Percentiles rank a stretch among this genome's conserved stretches.
Evolutionary conservation across 2,329 filamentous ascomycete species (phyloP).

Genomic region (Arthroderma sp.): DNA sequence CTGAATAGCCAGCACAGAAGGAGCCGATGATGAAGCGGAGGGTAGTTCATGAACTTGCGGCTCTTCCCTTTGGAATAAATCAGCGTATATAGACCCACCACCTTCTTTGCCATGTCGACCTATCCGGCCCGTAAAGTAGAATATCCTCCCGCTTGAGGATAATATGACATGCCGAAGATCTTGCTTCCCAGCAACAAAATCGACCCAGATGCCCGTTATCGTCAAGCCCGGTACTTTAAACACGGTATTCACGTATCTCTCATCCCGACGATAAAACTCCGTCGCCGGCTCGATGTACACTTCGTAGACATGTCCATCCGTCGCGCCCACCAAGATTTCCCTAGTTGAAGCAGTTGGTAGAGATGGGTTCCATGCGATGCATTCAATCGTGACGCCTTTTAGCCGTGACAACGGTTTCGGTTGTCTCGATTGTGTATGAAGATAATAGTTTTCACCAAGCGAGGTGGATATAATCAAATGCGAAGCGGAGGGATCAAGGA

Average conservation of each 20-base stretch:
- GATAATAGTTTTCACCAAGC: constrained; percentile 91
- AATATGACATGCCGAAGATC: constrained; percentile 69
- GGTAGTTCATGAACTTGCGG: constrained; percentile 63
- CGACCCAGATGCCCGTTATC: constrained; percentile 75
- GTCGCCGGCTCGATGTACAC: constrained; percentile 86
- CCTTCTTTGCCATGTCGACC: constrained; percentile 62
- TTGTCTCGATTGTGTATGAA: constrained; percentile 85
- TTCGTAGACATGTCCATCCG: constrained; percentile 93
- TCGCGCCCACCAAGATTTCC: constrained; percentile 80
- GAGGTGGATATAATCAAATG: constrained; percentile 87
- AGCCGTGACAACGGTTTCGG: constrained; percentile 69
- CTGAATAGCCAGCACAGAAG: constrained; percentile 60
- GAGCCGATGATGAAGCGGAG: constrained; percentile 41
- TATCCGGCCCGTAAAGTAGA: constrained; percentile 69
- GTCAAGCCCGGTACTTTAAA: constrained; percentile 73
- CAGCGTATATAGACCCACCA: constrained; percentile 71
- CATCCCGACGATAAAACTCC: constrained; percentile 90
- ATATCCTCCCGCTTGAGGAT: constrained; percentile 61
- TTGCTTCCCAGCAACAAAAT: constrained; percentile 52
- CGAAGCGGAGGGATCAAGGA: constrained; percentile 91
- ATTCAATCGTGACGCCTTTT: constrained; percentile 77
- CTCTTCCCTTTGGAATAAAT: constrained; percentile 75
- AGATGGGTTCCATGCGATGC: constrained; percentile 87
- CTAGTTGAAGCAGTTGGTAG: constrained; percentile 84
- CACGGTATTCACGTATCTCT: constrained; percentile 76